Evolutionary conservation across 2,329 filamentous ascomycete species (phyloP).

Genomic region (Scedosporium apiospermum): DNA sequence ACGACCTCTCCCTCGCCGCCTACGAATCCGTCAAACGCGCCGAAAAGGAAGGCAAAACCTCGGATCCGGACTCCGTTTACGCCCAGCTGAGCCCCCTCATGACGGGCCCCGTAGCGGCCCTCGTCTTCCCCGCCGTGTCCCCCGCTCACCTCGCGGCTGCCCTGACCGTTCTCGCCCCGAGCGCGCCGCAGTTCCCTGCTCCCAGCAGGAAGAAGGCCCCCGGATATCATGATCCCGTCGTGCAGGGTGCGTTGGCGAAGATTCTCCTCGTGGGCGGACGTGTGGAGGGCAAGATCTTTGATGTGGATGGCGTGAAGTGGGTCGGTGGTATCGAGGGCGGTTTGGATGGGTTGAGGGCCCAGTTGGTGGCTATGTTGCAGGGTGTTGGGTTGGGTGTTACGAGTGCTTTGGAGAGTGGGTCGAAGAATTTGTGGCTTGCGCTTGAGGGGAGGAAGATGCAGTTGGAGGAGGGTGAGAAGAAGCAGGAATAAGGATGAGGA

Average conservation of each 20-base stretch:
- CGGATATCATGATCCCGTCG: constrained; percentile 67
- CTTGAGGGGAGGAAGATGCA: constrained; percentile 74
- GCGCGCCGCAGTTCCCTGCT: constrained; percentile 62
- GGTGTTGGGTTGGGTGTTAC: constrained; percentile 70
- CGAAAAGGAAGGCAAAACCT: constrained; percentile 17
- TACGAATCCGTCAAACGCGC: constrained; percentile 34
- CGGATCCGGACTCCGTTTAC: constrained; percentile 30
- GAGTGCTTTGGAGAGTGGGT: constrained; percentile 66
- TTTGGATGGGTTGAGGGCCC: constrained; percentile 67
- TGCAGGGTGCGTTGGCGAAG: constrained; percentile 79
- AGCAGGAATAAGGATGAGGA: constrained; percentile 6
- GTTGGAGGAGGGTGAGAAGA: constrained; percentile 51
- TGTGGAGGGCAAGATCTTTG: constrained; percentile 78
- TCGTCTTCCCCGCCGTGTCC: constrained; percentile 75
- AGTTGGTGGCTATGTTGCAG: constrained; percentile 75
- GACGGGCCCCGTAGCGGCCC: constrained; percentile 67
- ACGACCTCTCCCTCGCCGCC: constrained; percentile 46
- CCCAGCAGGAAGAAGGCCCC: constrained; percentile 69
- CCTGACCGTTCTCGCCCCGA: constrained; percentile 65
- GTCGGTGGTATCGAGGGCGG: constrained; percentile 71
- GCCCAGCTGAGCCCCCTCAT: constrained; percentile 64
- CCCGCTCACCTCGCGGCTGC: constrained; percentile 77
- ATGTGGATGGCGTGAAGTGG: constrained; percentile 57
- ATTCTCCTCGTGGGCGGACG: constrained; percentile 77
- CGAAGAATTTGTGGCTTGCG: constrained; percentile 77